Evolutionary conservation across 352 stramenopile genomes (phyloP).

Genomic region (Phytophthora melonis): DNA sequence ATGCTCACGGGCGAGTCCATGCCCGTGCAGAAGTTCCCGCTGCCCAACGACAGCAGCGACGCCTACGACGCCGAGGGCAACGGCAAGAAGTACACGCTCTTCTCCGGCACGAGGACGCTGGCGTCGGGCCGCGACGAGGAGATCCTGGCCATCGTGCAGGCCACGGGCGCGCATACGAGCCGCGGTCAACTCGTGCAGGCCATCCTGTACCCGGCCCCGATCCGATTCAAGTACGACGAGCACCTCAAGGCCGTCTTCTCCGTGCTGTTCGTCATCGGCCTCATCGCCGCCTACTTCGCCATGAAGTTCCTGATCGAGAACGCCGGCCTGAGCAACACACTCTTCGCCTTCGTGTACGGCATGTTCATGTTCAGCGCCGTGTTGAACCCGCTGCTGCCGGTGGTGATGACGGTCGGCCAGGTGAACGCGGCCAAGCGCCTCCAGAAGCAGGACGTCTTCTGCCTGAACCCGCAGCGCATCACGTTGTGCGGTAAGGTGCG

Average conservation of each 20-base stretch:
- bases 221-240: constrained; percentile 94
- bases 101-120: constrained; percentile 83
- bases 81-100: constrained; percentile 91
- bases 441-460: constrained; percentile 77
- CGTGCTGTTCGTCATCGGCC: constrained; percentile 83
- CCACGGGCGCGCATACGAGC: constrained; percentile 86
- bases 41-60: constrained; percentile 57
- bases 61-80: constrained; percentile 62
- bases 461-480: constrained; percentile 85
- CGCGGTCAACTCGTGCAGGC: constrained; percentile 87
- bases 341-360: constrained; percentile 75
- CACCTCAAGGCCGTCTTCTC: constrained; percentile 87
- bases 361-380: constrained; percentile 86
- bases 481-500: constrained; percentile 91
- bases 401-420: constrained; percentile 91
- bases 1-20: constrained; percentile 87
- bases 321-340: constrained; percentile 74
- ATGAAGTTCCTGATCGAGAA: constrained; percentile 80
- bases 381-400: constrained; percentile 87
- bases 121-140: constrained; percentile 68
- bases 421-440: constrained; percentile 88
- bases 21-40: constrained; percentile 87
- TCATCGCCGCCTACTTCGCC: constrained; percentile 76
- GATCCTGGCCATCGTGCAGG: constrained; percentile 82
- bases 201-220: constrained; percentile 86